Base-by-base conservation (phyloP, 2,329 filamentous ascomycete species). In the Calonectria henricotiae region DNA sequence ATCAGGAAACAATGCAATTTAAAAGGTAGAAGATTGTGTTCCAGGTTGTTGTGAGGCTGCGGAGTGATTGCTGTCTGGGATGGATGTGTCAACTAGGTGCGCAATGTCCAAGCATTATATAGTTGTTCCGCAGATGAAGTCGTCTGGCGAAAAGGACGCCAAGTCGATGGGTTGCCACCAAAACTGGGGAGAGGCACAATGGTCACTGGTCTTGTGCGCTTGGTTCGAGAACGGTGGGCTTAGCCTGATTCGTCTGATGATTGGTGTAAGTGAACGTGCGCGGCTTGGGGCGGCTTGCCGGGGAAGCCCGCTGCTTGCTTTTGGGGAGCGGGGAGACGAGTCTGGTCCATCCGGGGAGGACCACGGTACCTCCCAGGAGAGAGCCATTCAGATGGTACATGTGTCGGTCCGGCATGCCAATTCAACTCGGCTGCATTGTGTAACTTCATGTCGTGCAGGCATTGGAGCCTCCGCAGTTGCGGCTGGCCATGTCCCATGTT, bases 91-190 rank as follows among this genome's bases (percentile, higher is more conserved):
- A 62, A 62, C 20, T 62, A 13, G 30, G 13, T 44, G 44, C 11
- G 39, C 54, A 27, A 47, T 5, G n/a, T 11, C 44, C 43, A 43
- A 55, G 62, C 54, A 69, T 69, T 62, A 65, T 69, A 69, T 69
- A 69, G n/a, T 51, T 25, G 35, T 15, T 5, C 6, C 30, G 25
- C 32, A 44, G 27, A 49, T 65, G 67, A 69, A 55, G 67, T 47
- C 39, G 27, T 39, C 39, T 8, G 30, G 41, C 32, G 60, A 47
- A 54, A 5, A 20, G n/a, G 27, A 35, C 25, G 37, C 32, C 20
- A 35, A 55, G 11, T 43, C 9, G 25, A 25, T 23, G 7, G 7
- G 15, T 39, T 27, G 43, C 35, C 41, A 43, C 51, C 51, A 37
- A 30, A 46, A 51, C 20, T 25, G 13, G 37, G 43, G 23, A 39